These are phyloP conservation scores for Mycena epipterygia DNA, from an alignment of 768 basidiomycete genomes.

Conservation along the genomic window DNA sequence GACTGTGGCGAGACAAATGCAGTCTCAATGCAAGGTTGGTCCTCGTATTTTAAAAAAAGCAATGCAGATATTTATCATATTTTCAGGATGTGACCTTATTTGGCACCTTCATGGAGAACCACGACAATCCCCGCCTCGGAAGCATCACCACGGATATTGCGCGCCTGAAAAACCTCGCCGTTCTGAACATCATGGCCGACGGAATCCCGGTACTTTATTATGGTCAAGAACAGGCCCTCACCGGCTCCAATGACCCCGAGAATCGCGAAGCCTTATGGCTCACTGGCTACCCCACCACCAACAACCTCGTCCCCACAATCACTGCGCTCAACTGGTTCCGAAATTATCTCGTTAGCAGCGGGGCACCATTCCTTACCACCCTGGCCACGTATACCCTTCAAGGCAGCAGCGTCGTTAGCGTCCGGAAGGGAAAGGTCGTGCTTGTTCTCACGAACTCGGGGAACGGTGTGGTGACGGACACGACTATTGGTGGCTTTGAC, in stretches of 20 bases:
- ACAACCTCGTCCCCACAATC: slow-evolving; percentile 54
- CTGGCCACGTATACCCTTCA: slow-evolving; percentile 41
- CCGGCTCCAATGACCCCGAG: slow-evolving; percentile 63
- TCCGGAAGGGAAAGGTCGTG: slow-evolving; percentile 39
- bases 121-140: slow-evolving; percentile 67
- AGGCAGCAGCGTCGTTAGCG: slow-evolving; percentile 15
- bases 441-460: slow-evolving; percentile 54
- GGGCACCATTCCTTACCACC: slow-evolving; percentile 57
- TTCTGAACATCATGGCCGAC: slow-evolving; percentile 62
- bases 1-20: slow-evolving; percentile 44
- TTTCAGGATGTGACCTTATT: slow-evolving; percentile 46
- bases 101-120: slow-evolving; percentile 73
- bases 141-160: slow-evolving; percentile 61
- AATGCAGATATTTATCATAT: background rate
- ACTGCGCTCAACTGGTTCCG: slow-evolving; percentile 53
- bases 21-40: slow-evolving; percentile 51
- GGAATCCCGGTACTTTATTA: slow-evolving; percentile 75
- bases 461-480: slow-evolving; percentile 23
- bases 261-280: slow-evolving; percentile 73
- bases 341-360: slow-evolving; percentile 53
- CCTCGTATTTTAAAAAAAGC: background rate
- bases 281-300: slow-evolving; percentile 56
- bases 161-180: slow-evolving; percentile 39
- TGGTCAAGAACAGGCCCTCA: slow-evolving; percentile 68
- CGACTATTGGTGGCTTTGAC: slow-evolving; percentile 39